A percentile compares a stretch with the other conserved stretches of the same genome.
These are phyloP conservation scores for Diaporthe citri DNA, from an alignment of 2,329 filamentous ascomycete genomes.

Conservation along the genomic window DNA sequence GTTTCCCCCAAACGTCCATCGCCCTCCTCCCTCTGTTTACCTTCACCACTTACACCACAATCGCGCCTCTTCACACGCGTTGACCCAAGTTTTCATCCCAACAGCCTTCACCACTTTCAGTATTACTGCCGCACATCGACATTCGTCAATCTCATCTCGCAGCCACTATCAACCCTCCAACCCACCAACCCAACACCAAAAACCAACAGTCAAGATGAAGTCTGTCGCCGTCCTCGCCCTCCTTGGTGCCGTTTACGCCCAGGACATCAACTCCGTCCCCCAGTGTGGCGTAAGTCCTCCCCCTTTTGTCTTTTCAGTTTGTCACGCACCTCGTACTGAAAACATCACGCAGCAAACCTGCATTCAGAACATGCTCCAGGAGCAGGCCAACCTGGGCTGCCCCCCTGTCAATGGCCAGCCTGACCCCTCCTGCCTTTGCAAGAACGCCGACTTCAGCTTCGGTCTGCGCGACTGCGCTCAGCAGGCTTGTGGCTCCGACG, in stretches of 20 bases:
- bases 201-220: constrained; percentile 63
- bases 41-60: constrained; percentile 11
- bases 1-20: not conserved
- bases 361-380: constrained; percentile 63
- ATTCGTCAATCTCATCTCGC: constrained; percentile 32
- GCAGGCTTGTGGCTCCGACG: constrained; percentile 54
- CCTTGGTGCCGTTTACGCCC: constrained; percentile 56
- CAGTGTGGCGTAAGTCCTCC: constrained; percentile 64
- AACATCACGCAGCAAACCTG: constrained; percentile 58
- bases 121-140: constrained; percentile 36
- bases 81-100: constrained; percentile 34
- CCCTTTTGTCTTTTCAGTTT: constrained; percentile 6
- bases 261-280: constrained; percentile 58
- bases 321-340: not conserved
- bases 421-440: constrained; percentile 59
- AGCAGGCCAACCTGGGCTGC: constrained; percentile 62
- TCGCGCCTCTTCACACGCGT: constrained; percentile 29
- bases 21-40: constrained; percentile 28
- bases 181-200: constrained; percentile 31
- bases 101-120: constrained; percentile 30
- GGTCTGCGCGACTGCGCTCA: constrained; percentile 65
- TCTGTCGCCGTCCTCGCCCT: constrained; percentile 55
- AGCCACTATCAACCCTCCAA: constrained; percentile 21
- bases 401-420: constrained; percentile 27
- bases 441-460: constrained; percentile 59